Conservation (phyloP, 164 flowering plant species). For the Magnolia changhungtana region DNA sequence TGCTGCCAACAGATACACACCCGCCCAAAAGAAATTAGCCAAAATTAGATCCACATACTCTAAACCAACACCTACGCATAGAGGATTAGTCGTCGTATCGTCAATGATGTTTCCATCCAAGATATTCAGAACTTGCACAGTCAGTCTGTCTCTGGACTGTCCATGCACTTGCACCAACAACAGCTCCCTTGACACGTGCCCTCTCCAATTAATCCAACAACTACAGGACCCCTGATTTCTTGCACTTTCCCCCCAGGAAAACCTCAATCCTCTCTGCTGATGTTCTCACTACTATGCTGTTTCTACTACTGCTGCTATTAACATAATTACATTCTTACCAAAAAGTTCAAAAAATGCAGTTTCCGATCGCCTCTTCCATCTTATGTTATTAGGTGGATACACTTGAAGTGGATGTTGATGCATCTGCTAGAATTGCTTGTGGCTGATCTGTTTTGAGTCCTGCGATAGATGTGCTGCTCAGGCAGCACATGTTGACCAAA, state of each 20-base stretch:
- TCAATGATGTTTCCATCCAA: not conserved
- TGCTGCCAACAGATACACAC: constrained; percentile 14
- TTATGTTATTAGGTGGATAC: not conserved
- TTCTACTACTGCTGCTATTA: not conserved
- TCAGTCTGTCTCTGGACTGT: constrained; percentile 73
- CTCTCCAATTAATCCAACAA: constrained; percentile 54
- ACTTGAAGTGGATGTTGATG: not conserved
- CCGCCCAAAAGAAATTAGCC: constrained; percentile 30
- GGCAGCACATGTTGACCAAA: constrained; percentile 37
- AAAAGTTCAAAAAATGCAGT: no score
- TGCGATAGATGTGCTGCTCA: constrained; percentile 14
- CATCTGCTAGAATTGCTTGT: constrained; percentile 1
- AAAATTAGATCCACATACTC: constrained; percentile 49
- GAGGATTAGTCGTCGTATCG: constrained; percentile 19
- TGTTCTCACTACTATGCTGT: not conserved
- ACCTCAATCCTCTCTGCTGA: constrained; percentile 54
- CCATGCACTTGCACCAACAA: constrained; percentile 92
- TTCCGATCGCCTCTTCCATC: no score
- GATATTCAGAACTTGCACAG: constrained; percentile 44
- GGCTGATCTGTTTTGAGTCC: constrained; percentile 3
- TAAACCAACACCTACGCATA: constrained; percentile 52
- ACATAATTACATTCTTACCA: constrained; percentile 1
- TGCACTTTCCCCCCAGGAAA: constrained; percentile 89
- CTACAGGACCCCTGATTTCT: constrained; percentile 56
- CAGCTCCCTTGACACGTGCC: constrained; percentile 46